A percentile compares a stretch with the other conserved stretches of the same genome.
These are phyloP conservation scores for Parmelia sp. DNA, from an alignment of 495 filamentous ascomycete genomes.

Conservation along the genomic window DNA sequence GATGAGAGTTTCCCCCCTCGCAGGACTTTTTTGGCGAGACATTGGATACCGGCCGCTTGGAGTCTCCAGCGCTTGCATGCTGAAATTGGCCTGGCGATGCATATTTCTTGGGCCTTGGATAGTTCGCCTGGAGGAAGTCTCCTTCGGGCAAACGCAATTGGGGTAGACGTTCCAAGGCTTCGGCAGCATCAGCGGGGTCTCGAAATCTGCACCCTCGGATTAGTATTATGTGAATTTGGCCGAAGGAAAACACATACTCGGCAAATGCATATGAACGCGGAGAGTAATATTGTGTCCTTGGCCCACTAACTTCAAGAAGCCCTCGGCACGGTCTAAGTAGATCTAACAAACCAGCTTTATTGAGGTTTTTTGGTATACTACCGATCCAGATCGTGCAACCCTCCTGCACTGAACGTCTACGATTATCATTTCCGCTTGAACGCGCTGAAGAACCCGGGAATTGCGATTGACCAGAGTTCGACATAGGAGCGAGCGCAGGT, in stretches of 20 bases:
- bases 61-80: background rate
- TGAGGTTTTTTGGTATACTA: background rate
- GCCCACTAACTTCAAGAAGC: background rate
- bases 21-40: conserved; percentile 1
- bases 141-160: conserved; percentile 3
- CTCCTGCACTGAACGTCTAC: background rate
- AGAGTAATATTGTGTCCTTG: too few relatives aligned
- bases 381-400: conserved; percentile 16
- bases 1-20: background rate
- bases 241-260: conserved; percentile 3
- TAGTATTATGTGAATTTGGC: background rate
- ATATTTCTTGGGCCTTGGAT: background rate
- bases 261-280: conserved; percentile 8
- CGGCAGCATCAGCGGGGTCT: background rate
- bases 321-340: conserved; percentile 11
- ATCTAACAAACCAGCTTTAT: conserved; percentile 1
- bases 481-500: conserved; percentile 4
- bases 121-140: background rate
- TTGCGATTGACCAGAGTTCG: conserved; percentile 1
- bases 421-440: background rate
- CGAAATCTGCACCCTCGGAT: conserved; percentile 2
- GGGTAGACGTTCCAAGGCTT: conserved; percentile 13
- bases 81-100: background rate
- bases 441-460: background rate
- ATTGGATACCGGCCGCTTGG: background rate